phyloP scores from a whole-genome alignment of 1,284 basidiomycete genomes.

The Austroboletus olivaceoglutinosus region DNA sequence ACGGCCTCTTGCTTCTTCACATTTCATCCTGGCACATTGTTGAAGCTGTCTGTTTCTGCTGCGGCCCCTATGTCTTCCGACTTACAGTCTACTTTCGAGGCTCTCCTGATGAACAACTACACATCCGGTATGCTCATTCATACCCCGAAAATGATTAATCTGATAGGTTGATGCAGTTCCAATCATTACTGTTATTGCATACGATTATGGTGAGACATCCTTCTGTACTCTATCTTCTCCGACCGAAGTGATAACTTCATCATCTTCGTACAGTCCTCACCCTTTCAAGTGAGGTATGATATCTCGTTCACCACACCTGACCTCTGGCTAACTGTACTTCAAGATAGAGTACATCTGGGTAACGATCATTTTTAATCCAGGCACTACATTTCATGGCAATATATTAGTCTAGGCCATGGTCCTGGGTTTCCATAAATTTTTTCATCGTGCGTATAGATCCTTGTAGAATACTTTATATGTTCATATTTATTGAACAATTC shows the following conservation, averaged over 20 bases:
- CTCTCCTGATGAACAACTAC: not conserved
- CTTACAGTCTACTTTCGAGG: not conserved
- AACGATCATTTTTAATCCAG: not conserved
- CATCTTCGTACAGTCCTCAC: slow-evolving; percentile 4
- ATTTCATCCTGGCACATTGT: no score
- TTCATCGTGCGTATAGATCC: slow-evolving; percentile 9
- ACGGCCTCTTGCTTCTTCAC: no score
- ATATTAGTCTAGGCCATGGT: slow-evolving; percentile 14
- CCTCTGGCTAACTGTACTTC: not conserved
- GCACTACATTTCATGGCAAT: not conserved
- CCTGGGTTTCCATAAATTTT: slow-evolving; percentile 12
- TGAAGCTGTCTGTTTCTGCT: not conserved
- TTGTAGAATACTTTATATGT: no score
- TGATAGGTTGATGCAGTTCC: not conserved
- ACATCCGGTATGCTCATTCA: not conserved
- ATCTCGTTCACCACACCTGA: not conserved
- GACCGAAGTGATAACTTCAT: not conserved
- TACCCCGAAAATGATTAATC: not conserved
- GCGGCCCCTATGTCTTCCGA: not conserved
- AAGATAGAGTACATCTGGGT: slow-evolving; percentile 8
- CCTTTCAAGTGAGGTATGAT: slow-evolving; percentile 4
- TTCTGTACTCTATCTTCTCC: not conserved
- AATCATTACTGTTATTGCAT: not conserved
- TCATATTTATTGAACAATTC: not conserved
- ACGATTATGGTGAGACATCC: not conserved